Conservation (phyloP, 2,329 filamentous ascomycete species). For the Pezicula rhizophila region DNA sequence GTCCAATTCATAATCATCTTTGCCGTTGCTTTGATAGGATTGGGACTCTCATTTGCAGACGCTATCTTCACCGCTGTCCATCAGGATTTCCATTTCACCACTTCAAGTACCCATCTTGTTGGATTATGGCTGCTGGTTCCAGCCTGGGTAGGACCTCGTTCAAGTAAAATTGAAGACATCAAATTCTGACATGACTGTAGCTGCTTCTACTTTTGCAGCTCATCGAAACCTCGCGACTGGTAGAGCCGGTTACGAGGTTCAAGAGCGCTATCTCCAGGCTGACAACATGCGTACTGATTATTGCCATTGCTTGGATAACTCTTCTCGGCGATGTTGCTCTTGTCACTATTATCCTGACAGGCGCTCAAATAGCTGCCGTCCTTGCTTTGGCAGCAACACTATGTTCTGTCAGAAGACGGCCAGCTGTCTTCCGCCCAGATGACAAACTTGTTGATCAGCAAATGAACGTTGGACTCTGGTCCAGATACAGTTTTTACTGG, state of each 20-base stretch:
- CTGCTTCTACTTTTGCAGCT: conserved; percentile 37
- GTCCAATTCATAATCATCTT: conserved; percentile 48
- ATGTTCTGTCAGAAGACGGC: conserved; percentile 51
- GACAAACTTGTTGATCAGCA: conserved; percentile 53
- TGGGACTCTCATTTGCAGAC: conserved; percentile 47
- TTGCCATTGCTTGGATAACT: conserved; percentile 5
- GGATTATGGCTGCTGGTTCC: conserved; percentile 50
- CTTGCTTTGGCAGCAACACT: conserved; percentile 6
- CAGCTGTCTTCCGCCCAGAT: conserved; percentile 54
- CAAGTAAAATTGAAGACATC: conserved; percentile 10
- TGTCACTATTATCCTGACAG: conserved; percentile 5
- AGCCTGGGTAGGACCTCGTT: conserved; percentile 49
- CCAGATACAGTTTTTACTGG: conserved; percentile 62
- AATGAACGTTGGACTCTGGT: conserved; percentile 52
- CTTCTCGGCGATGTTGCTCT: not conserved
- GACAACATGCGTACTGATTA: conserved; percentile 11
- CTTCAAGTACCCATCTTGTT: conserved; percentile 25
- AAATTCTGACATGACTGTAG: conserved; percentile 27
- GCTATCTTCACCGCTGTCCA: conserved; percentile 44
- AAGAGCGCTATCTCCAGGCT: conserved; percentile 10
- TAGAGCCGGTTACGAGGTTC: conserved; percentile 11
- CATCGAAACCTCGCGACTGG: conserved; percentile 10
- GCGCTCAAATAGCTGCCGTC: conserved; percentile 10
- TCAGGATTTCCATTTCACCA: conserved; percentile 18
- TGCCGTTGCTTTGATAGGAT: conserved; percentile 43